Percentiles rank a stretch among this genome's conserved stretches.
Conservation (phyloP, 805 yeast species). For the Lachancea sp. region DNA sequence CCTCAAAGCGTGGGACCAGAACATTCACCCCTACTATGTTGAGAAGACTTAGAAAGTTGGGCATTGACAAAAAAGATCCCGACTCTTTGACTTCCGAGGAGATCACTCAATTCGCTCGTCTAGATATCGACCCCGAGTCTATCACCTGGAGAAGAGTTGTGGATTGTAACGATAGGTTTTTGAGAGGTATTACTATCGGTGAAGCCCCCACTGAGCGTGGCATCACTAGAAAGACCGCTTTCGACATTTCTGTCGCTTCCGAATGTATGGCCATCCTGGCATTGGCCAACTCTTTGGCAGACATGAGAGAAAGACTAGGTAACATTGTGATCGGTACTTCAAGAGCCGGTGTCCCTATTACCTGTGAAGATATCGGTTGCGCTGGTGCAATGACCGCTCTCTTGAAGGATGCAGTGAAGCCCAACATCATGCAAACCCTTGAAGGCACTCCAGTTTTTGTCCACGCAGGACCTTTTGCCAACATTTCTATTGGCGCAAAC, state of each 20-base stretch:
- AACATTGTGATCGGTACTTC: constrained; percentile 69
- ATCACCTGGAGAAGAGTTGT: constrained; percentile 81
- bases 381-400: constrained; percentile 83
- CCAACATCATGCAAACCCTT: constrained; percentile 80
- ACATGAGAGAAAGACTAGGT: constrained; percentile 70
- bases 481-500: constrained; percentile 80
- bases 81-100: constrained; percentile 68
- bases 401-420: constrained; percentile 75
- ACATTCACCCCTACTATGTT: constrained; percentile 62
- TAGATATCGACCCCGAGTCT: constrained; percentile 72
- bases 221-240: constrained; percentile 64
- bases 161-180: constrained; percentile 75
- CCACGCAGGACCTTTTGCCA: constrained; percentile 87
- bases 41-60: constrained; percentile 59
- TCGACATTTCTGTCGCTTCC: constrained; percentile 79
- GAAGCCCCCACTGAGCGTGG: constrained; percentile 80
- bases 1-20: constrained; percentile 65
- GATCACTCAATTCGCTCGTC: constrained; percentile 53
- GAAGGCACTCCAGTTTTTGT: constrained; percentile 86
- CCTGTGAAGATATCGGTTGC: constrained; percentile 79
- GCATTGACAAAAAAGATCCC: constrained; percentile 64
- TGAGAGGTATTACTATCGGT: constrained; percentile 73
- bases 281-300: constrained; percentile 59
- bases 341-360: constrained; percentile 61
- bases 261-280: constrained; percentile 86